phyloP scores from a whole-genome alignment of 1,284 basidiomycete genomes.

The Rhodotorula sp. region DNA sequence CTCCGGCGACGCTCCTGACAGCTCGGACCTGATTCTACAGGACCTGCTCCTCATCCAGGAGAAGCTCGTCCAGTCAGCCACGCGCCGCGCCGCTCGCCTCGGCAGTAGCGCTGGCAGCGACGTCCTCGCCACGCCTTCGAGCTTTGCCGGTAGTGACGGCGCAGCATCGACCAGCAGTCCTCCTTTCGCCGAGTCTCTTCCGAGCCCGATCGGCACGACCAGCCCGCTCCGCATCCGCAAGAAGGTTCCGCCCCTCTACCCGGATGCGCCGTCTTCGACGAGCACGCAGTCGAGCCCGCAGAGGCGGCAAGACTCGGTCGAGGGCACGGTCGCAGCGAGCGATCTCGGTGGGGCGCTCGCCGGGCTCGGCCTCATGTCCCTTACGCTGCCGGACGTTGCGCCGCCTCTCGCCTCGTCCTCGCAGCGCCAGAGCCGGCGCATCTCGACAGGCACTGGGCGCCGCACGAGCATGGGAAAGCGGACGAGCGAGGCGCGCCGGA shows the following conservation, averaged over 20 bases:
- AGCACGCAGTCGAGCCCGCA: neutral
- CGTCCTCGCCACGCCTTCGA: constrained; percentile 1
- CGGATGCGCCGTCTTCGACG: neutral
- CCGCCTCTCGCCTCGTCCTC: neutral
- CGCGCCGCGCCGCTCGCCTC: neutral
- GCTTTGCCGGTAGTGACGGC: neutral
- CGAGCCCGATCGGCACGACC: neutral
- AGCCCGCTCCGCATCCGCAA: constrained; percentile 3
- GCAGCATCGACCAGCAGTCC: neutral
- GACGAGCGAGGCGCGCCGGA: constrained; percentile 3
- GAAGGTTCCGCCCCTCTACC: neutral
- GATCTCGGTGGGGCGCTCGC: constrained; percentile 3
- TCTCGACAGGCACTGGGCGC: neutral
- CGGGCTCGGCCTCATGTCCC: constrained; percentile 3
- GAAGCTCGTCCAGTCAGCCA: constrained; percentile 26
- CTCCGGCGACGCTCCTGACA: neutral
- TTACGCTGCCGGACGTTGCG: neutral
- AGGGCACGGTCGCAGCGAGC: neutral
- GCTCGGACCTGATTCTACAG: constrained; percentile 9
- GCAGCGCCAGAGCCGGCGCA: neutral
- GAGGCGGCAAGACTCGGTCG: neutral
- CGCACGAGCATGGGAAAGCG: neutral
- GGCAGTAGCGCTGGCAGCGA: neutral
- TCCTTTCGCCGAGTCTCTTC: neutral
- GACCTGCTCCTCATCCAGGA: constrained; percentile 37